These are phyloP conservation scores for Porpolomopsis calyptriformis DNA, from an alignment of 768 basidiomycete species.

Conservation along the genomic window DNA sequence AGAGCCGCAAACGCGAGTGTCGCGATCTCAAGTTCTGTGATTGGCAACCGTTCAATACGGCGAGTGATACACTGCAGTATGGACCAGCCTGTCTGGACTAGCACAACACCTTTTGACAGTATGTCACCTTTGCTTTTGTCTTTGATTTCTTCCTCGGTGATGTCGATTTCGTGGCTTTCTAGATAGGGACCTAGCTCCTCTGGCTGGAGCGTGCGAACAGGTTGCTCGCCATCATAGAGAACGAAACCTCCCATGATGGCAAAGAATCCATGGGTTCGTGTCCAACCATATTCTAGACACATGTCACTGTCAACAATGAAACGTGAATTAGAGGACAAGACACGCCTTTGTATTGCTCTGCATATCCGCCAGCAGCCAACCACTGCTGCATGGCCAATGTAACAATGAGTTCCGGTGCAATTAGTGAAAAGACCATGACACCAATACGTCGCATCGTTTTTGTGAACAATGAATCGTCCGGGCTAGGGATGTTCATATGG, in stretches of 20 bases:
- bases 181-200: neutral
- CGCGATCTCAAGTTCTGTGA: too few relatives aligned
- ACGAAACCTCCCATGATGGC: too few relatives aligned
- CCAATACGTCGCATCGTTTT: slow-evolving; percentile 3
- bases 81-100: too few relatives aligned
- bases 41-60: slow-evolving; percentile 11
- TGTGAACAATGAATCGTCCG: neutral
- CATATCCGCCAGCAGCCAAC: slow-evolving; percentile 8
- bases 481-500: slow-evolving; percentile 18
- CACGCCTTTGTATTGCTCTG: neutral
- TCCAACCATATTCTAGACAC: slow-evolving; percentile 4
- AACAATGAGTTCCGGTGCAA: too few relatives aligned
- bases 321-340: neutral
- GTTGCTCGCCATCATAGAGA: neutral
- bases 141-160: too few relatives aligned
- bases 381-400: slow-evolving; percentile 17
- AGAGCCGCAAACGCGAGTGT: too few relatives aligned
- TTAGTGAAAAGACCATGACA: slow-evolving; percentile 11
- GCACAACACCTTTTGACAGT: too few relatives aligned
- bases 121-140: too few relatives aligned
- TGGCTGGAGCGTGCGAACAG: neutral
- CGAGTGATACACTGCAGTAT: slow-evolving; percentile 21
- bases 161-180: too few relatives aligned
- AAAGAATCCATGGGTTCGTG: slow-evolving; percentile 7
- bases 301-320: neutral